Evolutionary conservation across 129 eudicot species (phyloP), one percentile per base, ranked within the genome.

Genomic region (Pulicaria dysenterica): DNA sequence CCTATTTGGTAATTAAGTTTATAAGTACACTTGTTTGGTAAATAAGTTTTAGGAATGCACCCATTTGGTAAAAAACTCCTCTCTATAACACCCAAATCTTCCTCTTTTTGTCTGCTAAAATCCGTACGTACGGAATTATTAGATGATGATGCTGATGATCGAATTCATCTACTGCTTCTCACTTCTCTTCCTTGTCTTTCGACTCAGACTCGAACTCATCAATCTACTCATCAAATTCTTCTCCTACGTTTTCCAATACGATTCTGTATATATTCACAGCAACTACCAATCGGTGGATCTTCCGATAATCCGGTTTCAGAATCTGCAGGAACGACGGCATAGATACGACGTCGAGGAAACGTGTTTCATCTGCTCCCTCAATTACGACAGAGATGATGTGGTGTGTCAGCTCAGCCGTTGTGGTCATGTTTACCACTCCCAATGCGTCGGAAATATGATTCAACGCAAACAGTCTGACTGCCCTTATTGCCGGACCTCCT

Each of bases 241-340:
- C 13, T 4, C 38, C 7, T 51, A 40, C 48, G 4, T 73, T 47
- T 61, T 61, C 69, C 69, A 40, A 48, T 49, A 40, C 36, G 50
- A 69, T 39, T 51, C 59, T 38, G 47, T 24, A 3, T 50, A 54
- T 14, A 15, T 64, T 41, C 43, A 42, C 44, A 34, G 24, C 44
- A 64, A 54, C 57, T 45, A 55, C 16, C 44, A 72, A 58, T 16
- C 44, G 9, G 48, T 67, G 24, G 80, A 75, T 65, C 80, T 75
- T 75, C 80, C 74, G 14, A 66, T 66, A 34, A 54, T 65, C n/a
- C 80, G 58, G 3, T 75, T 65, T 13, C 56, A 64, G n/a, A 61
- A 62, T 62, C 61, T 74, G 42, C 72, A 62, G 31, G 78, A 61
- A 0, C 61, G 78, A 49, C 77, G 72, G 13, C 71, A n/a, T 17